Conservation (phyloP, 345 rosid genomes). For the Reutealis trisperma region DNA sequence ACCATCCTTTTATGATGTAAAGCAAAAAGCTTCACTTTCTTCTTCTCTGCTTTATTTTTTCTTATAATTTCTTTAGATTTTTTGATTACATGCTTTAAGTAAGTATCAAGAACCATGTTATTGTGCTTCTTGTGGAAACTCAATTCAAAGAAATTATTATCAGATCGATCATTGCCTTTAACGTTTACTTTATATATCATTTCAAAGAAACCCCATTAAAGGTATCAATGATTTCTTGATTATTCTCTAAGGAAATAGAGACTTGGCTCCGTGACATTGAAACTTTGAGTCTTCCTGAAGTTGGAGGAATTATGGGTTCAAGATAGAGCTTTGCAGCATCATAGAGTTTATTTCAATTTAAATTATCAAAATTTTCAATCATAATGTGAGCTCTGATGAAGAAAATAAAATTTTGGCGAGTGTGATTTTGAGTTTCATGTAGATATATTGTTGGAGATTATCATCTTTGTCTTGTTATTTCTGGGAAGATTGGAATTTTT, state of each 20-base stretch:
- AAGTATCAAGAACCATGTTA: conserved; percentile 26
- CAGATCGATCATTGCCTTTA: too few relatives aligned
- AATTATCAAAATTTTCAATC: conserved; percentile 36
- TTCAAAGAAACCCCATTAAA: conserved; percentile 34
- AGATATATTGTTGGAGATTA: conserved; percentile 33
- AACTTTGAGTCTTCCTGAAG: conserved; percentile 19
- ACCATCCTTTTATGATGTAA: conserved; percentile 4
- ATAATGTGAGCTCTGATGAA: conserved; percentile 29
- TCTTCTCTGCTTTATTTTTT: conserved; percentile 17
- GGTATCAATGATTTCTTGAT: conserved; percentile 29
- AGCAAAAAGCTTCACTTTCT: conserved; percentile 27
- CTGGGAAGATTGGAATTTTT: conserved; percentile 22
- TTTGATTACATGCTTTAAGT: conserved; percentile 23
- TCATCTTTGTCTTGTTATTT: conserved; percentile 10
- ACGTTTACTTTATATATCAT: conserved; percentile 15
- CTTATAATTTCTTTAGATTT: conserved; percentile 1
- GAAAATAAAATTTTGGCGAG: conserved; percentile 7
- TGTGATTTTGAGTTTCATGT: conserved; percentile 18
- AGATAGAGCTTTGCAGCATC: conserved; percentile 40
- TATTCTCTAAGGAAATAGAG: conserved; percentile 22
- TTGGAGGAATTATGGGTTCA: conserved; percentile 34
- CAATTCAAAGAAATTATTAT: conserved; percentile 20
- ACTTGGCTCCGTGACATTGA: conserved; percentile 20
- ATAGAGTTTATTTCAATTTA: conserved; percentile 35
- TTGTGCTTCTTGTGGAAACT: conserved; percentile 41